Conservation (phyloP, 768 basidiomycete genomes). For the Tremella mesenterica region DNA sequence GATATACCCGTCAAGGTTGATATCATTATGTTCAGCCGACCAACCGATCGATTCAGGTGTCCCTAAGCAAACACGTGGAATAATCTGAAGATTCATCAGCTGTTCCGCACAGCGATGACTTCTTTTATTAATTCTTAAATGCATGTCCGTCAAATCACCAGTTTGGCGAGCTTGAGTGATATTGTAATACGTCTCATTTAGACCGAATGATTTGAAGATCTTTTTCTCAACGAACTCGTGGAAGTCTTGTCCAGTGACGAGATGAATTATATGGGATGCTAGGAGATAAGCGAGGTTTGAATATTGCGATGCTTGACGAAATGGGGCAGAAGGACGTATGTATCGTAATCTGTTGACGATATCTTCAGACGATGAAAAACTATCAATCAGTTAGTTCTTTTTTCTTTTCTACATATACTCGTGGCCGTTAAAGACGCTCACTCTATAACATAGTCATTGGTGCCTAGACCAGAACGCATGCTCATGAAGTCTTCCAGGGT, state of each 20-base stretch:
- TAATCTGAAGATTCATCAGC: not conserved
- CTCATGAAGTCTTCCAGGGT: conserved; percentile 30
- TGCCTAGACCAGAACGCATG: conserved; percentile 12
- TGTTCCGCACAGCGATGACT: conserved; percentile 5
- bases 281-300: conserved; percentile 29
- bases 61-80: conserved; percentile 8
- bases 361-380: no score
- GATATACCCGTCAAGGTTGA: conserved; percentile 23
- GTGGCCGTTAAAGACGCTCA: not conserved
- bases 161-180: conserved; percentile 10
- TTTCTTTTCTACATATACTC: not conserved
- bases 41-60: conserved; percentile 7
- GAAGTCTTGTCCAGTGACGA: conserved; percentile 14
- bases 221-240: conserved; percentile 19
- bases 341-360: conserved; percentile 13
- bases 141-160: conserved; percentile 18
- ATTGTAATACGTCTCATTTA: conserved; percentile 25
- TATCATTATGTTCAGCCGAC: conserved; percentile 14
- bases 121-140: conserved; percentile 7
- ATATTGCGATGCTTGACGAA: conserved; percentile 35
- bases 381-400: not conserved
- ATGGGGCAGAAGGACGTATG: conserved; percentile 27
- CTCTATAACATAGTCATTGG: not conserved
- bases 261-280: conserved; percentile 18
- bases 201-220: conserved; percentile 28